These are phyloP conservation scores for Malassezia sp. DNA, from an alignment of 1,284 basidiomycete genomes.

Conservation along the genomic window DNA sequence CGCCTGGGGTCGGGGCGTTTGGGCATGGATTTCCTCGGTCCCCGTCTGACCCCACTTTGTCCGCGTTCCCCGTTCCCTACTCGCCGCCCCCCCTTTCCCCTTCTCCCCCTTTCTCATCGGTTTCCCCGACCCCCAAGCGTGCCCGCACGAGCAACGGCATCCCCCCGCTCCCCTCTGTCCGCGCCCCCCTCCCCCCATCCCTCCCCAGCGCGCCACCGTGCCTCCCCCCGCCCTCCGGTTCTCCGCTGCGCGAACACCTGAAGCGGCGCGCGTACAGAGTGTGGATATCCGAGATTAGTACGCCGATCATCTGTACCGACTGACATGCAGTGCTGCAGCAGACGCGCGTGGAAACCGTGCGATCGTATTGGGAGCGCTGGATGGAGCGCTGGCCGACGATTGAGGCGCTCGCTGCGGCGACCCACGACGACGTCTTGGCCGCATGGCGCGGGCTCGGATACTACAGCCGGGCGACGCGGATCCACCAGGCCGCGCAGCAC, in stretches of 20 bases:
- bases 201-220: too few relatives aligned
- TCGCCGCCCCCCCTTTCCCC: too few relatives aligned
- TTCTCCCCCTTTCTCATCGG: too few relatives aligned
- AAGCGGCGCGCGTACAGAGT: conserved; percentile 52
- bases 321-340: conserved; percentile 78
- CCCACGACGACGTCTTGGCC: conserved; percentile 45
- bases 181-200: too few relatives aligned
- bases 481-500: conserved; percentile 35
- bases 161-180: too few relatives aligned
- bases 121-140: too few relatives aligned
- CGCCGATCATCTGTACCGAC: conserved; percentile 3
- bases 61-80: too few relatives aligned
- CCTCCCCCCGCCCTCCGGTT: too few relatives aligned
- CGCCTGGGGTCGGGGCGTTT: too few relatives aligned
- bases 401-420: conserved; percentile 60
- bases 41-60: too few relatives aligned
- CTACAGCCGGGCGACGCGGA: conserved; percentile 40
- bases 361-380: conserved; percentile 38
- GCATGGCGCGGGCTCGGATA: conserved; percentile 42
- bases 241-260: conserved; percentile 50
- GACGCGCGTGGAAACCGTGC: conserved; percentile 54
- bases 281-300: conserved; percentile 83
- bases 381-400: conserved; percentile 38
- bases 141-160: neutral
- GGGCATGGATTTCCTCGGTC: too few relatives aligned